Percentiles rank a stretch among this genome's conserved stretches.
Conservation (phyloP, 2,329 filamentous ascomycete species). For the Hymenoscyphus repandus region DNA sequence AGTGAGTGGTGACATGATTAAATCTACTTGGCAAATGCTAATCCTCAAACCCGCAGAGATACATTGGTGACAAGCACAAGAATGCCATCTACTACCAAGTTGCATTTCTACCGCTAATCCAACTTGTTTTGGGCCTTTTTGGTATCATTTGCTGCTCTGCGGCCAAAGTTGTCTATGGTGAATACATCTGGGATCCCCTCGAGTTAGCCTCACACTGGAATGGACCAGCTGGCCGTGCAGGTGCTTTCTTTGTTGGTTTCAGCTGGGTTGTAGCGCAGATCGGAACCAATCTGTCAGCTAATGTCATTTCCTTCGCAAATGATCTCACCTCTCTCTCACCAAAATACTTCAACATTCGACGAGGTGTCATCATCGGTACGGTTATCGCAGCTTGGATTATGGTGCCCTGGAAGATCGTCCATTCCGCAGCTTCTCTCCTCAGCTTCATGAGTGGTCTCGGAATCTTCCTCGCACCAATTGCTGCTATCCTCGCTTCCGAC, state of each 20-base stretch:
- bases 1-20: background rate
- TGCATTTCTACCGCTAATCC: constrained; percentile 25
- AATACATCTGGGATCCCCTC: constrained; percentile 31
- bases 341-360: constrained; percentile 44
- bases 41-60: constrained; percentile 5
- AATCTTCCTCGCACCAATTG: constrained; percentile 36
- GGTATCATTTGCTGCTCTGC: constrained; percentile 29
- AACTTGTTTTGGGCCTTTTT: constrained; percentile 25
- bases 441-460: constrained; percentile 32
- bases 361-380: constrained; percentile 39
- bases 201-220: constrained; percentile 21
- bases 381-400: constrained; percentile 38
- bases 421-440: constrained; percentile 27
- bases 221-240: constrained; percentile 24
- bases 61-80: constrained; percentile 1
- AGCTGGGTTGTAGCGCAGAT: constrained; percentile 27
- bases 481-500: constrained; percentile 34
- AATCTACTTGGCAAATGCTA: constrained; percentile 5
- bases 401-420: constrained; percentile 44
- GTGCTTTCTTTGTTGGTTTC: constrained; percentile 31
- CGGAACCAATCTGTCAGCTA: constrained; percentile 39
- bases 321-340: constrained; percentile 43
- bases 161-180: constrained; percentile 30
- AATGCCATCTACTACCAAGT: constrained; percentile 25
- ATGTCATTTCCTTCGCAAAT: constrained; percentile 33